phyloP scores from a whole-genome alignment of 2,329 filamentous ascomycete genomes.

The Helotiales sp. region DNA sequence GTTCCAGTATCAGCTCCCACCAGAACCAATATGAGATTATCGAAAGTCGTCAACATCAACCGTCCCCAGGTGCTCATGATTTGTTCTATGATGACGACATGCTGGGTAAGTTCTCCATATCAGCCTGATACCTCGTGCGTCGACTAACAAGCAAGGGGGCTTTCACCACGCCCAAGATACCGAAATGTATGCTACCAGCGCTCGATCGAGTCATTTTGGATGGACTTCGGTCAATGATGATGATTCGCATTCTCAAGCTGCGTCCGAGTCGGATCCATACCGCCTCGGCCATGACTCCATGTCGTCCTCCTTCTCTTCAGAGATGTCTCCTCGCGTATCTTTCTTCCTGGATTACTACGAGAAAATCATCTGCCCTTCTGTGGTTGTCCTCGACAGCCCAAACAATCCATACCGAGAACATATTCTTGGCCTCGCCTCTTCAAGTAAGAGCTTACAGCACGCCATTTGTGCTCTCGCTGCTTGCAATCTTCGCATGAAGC shows the following conservation, averaged over 20 bases:
- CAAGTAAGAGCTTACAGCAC: constrained; percentile 85
- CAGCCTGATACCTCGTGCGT: constrained; percentile 25
- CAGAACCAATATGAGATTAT: constrained; percentile 58
- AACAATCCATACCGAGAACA: constrained; percentile 86
- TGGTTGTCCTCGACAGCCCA: constrained; percentile 88
- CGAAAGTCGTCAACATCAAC: constrained; percentile 40
- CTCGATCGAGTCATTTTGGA: constrained; percentile 41
- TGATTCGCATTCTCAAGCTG: constrained; percentile 40
- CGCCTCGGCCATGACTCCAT: constrained; percentile 48
- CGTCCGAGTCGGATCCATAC: constrained; percentile 38
- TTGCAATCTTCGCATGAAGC: constrained; percentile 88
- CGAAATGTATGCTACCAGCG: constrained; percentile 41
- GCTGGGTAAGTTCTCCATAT: constrained; percentile 44
- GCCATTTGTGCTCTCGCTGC: constrained; percentile 88
- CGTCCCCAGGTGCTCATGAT: constrained; percentile 38
- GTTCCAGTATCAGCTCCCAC: constrained; percentile 65
- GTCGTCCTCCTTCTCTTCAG: constrained; percentile 58
- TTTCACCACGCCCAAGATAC: constrained; percentile 35
- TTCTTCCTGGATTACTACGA: constrained; percentile 94
- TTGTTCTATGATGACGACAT: constrained; percentile 47
- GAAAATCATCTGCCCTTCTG: constrained; percentile 87
- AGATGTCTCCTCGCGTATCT: constrained; percentile 77
- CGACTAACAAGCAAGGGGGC: constrained; percentile 28
- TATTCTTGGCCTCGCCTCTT: constrained; percentile 76
- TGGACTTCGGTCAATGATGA: constrained; percentile 44